Evolutionary conservation across 139 green algal genomes (phyloP).

Genomic region (Auxenochlorella pyrenoidosa): DNA sequence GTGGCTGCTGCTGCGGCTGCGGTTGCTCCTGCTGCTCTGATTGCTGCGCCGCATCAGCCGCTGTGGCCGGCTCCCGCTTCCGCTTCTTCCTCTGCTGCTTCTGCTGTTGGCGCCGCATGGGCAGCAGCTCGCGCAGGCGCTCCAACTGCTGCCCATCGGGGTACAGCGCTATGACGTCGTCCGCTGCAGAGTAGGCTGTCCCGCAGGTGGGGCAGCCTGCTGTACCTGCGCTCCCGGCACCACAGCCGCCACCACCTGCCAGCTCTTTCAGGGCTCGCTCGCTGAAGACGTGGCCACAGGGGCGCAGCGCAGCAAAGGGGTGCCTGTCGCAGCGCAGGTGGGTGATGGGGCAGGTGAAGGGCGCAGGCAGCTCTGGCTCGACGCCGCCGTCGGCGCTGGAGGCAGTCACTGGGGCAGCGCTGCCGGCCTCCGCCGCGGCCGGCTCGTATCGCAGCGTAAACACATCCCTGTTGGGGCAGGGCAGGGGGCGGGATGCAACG

Average conservation of each 20-base stretch:
- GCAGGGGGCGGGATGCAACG: too few species aligned
- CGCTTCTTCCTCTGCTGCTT: not conserved
- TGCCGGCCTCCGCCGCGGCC: not conserved
- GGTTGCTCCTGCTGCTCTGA: not conserved
- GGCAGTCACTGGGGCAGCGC: not conserved
- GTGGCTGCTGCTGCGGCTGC: not conserved
- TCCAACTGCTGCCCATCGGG: not conserved
- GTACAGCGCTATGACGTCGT: conserved; percentile 4
- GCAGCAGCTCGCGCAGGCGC: conserved; percentile 24
- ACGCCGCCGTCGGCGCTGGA: not conserved
- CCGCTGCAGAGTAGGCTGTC: not conserved
- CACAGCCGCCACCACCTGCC: not conserved
- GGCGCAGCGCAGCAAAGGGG: conserved; percentile 40
- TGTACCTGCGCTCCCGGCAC: not conserved
- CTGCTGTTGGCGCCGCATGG: not conserved
- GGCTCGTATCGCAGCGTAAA: conserved; percentile 43
- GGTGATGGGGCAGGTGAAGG: conserved; percentile 49
- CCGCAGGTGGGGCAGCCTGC: conserved; percentile 19
- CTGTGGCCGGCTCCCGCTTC: not conserved
- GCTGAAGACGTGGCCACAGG: conserved; percentile 46
- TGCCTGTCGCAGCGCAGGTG: conserved; percentile 35
- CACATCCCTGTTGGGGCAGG: conserved; percentile 42
- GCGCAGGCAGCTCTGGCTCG: not conserved
- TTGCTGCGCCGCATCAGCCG: not conserved
- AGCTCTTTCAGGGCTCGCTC: conserved; percentile 34